Conservation (phyloP, 306 rosid species). For the Castanopsis chinensis region DNA sequence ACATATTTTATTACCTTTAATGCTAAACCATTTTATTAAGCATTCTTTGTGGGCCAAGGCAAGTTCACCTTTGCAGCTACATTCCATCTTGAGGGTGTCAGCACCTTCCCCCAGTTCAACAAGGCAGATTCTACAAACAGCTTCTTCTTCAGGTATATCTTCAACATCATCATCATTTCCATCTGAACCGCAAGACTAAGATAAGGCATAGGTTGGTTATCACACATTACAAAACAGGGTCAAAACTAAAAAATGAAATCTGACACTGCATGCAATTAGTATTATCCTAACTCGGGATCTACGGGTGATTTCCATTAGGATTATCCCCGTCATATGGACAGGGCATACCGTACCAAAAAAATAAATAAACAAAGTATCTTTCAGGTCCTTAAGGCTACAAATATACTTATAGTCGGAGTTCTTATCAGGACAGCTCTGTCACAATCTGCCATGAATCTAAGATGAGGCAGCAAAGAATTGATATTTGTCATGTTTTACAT, state of each 20-base stretch:
- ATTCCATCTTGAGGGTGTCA: slow-evolving; percentile 75
- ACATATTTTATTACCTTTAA: slow-evolving; percentile 79
- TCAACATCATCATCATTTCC: slow-evolving; percentile 56
- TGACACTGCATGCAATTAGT: slow-evolving; percentile 19
- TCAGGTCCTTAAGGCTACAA: not conserved
- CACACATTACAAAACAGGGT: slow-evolving; percentile 20
- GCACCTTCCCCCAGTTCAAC: slow-evolving; percentile 67
- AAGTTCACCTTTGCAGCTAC: slow-evolving; percentile 92
- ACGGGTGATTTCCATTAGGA: not conserved
- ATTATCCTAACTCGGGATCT: not conserved
- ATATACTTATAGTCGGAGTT: not conserved
- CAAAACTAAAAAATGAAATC: slow-evolving; percentile 14
- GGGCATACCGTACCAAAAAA: not conserved
- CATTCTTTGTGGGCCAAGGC: slow-evolving; percentile 83
- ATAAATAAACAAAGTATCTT: not conserved
- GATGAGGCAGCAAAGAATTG: not conserved
- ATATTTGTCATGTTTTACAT: not conserved
- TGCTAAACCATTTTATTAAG: slow-evolving; percentile 81
- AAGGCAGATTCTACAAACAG: slow-evolving; percentile 84
- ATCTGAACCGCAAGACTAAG: slow-evolving; percentile 57
- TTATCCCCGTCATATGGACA: not conserved
- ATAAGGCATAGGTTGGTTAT: slow-evolving; percentile 35
- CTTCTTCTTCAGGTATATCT: slow-evolving; percentile 73
- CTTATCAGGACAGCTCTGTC: not conserved
- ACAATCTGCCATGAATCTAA: not conserved